Percentiles rank a stretch among this genome's conserved stretches.
Conservation (phyloP, 768 basidiomycete genomes). For the Tylopilus rubrobrunneus region DNA sequence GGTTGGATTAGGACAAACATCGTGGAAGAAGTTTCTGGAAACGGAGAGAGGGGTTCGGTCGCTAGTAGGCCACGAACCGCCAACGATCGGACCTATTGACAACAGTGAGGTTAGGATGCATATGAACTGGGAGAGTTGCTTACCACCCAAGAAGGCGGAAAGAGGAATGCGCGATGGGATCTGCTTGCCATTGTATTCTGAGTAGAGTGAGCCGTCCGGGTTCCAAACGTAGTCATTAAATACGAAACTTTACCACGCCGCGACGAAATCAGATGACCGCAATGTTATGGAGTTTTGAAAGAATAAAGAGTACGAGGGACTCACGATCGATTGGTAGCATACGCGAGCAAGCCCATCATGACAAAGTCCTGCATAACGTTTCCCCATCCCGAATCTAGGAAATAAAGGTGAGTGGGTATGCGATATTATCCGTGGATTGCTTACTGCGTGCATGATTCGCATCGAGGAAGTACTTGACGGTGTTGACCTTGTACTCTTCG, state of each 20-base stretch:
- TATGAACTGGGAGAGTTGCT: neutral
- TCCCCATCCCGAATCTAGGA: conserved; percentile 37
- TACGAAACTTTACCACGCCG: conserved; percentile 31
- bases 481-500: conserved; percentile 31
- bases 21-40: conserved; percentile 34
- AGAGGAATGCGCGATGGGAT: conserved; percentile 41
- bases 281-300: neutral
- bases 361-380: conserved; percentile 41
- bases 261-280: conserved; percentile 1
- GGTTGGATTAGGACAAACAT: conserved; percentile 38
- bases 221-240: conserved; percentile 45
- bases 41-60: conserved; percentile 35
- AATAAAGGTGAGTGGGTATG: neutral
- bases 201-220: conserved; percentile 31
- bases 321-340: conserved; percentile 34
- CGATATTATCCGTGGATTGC: conserved; percentile 1
- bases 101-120: neutral
- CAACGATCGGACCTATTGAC: conserved; percentile 38
- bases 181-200: conserved; percentile 33
- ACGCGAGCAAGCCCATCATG: conserved; percentile 34
- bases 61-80: conserved; percentile 34
- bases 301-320: neutral
- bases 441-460: conserved; percentile 44
- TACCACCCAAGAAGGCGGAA: conserved; percentile 37
- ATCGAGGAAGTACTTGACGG: conserved; percentile 42